phyloP scores from a whole-genome alignment of 2,329 filamentous ascomycete species.

The Fusarium torreyae region DNA sequence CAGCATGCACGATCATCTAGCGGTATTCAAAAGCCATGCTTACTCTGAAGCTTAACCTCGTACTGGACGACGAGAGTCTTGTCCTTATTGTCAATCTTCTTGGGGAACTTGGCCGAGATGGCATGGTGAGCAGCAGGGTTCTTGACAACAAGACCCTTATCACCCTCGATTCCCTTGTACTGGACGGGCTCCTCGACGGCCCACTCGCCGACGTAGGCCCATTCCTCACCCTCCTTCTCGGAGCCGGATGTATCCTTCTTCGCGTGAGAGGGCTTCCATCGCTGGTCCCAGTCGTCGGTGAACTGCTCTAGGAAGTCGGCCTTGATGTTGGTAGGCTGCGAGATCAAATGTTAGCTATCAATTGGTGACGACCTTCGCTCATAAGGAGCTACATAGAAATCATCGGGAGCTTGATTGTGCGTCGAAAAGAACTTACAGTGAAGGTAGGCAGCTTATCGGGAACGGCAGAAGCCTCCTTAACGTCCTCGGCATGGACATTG shows the following conservation, averaged over 20 bases:
- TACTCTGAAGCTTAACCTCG: conserved; percentile 98
- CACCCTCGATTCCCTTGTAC: conserved; percentile 92
- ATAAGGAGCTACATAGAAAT: not conserved
- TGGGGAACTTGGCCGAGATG: conserved; percentile 98
- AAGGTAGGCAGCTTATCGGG: conserved; percentile 81
- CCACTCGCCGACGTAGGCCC: conserved; percentile 98
- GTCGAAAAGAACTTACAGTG: conserved; percentile 75
- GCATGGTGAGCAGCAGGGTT: conserved; percentile 98
- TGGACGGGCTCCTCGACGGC: conserved; percentile 92
- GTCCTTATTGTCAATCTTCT: conserved; percentile 96
- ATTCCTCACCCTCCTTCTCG: conserved; percentile 91
- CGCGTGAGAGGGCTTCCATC: conserved; percentile 95
- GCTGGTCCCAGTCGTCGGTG: conserved; percentile 92
- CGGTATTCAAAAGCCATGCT: conserved; percentile 52
- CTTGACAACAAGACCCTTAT: conserved; percentile 98
- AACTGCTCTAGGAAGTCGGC: conserved; percentile 98
- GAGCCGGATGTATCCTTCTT: conserved; percentile 88
- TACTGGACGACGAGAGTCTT: conserved; percentile 98
- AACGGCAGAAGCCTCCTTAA: conserved; percentile 63
- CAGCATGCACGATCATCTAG: conserved; percentile 30
- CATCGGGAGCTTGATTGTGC: conserved; percentile 9
- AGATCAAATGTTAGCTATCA: conserved; percentile 46
- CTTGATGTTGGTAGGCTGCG: conserved; percentile 87
- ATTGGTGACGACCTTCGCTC: conserved; percentile 22
- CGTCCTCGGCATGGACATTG: conserved; percentile 78